Evolutionary conservation across 1,284 basidiomycete species (phyloP), one percentile per base, ranked within the genome.

Genomic region (Leucoagaricus sp.): DNA sequence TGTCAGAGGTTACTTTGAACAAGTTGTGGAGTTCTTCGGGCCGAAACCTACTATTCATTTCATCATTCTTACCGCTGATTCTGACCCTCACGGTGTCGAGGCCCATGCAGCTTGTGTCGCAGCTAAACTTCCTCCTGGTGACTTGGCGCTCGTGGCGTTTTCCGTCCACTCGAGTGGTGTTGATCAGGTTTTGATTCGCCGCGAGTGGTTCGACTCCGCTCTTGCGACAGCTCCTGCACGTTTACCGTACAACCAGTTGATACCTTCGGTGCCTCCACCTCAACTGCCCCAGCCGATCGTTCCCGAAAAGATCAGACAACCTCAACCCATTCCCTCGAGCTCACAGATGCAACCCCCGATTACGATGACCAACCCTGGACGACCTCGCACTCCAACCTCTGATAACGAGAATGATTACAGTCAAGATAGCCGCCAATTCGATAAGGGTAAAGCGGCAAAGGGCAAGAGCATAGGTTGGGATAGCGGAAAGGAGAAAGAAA

Each of bases 31-130:
- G 72, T 93, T 93, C 68, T 75, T 76, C 29, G 89, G 89, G 29
- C 87, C 87, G n/a, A 91, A 90, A 66, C 81, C 89, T 6, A 89
- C 90, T 1, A 91, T 93, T 55, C 89, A 92, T 69, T 91, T 93
- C 67, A 89, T 91, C 62, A 89, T 93, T 57, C 79, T 93, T 29
- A 89, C 89, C 1, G 86, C 84, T 1, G 88, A 91, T 62, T 83
- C 87, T 7, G 90, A 91, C 69, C 89, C 89, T 9, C 80, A 81
- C 54, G 89, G 89, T 15, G 86, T 87, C 52, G 89, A 91, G 69
- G 87, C 89, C 0, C 84, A 86, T 65, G 89, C 89, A 10, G 89
- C 89, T 12, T 91, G 89, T 62, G 77, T 89, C 23, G 89, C 89
- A 3, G 89, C 89, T 2, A 91, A 91, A 65, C 79, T 91, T 13